A percentile compares a stretch with the other conserved stretches of the same genome.
These are phyloP conservation scores for Dalbergia cochinchinensis DNA, from an alignment of 306 rosid species.

Conservation along the genomic window DNA sequence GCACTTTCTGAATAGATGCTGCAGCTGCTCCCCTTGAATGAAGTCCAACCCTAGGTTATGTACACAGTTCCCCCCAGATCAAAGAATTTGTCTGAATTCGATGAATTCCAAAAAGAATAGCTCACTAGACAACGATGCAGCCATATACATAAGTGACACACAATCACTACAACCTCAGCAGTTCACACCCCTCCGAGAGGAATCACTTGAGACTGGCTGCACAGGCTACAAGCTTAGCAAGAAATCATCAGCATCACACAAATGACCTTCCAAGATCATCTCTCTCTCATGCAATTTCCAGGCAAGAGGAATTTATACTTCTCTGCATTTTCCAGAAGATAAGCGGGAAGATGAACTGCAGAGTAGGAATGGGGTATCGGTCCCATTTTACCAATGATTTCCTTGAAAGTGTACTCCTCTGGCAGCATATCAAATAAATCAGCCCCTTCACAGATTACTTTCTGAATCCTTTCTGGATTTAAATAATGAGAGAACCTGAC, in stretches of 20 bases:
- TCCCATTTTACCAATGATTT: constrained; percentile 97
- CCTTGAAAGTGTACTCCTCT: constrained; percentile 96
- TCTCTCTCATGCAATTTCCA: constrained; percentile 84
- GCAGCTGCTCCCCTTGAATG: constrained; percentile 58
- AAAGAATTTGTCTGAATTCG: constrained; percentile 60
- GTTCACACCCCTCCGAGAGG: constrained; percentile 55
- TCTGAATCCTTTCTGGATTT: constrained; percentile 79
- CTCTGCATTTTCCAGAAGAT: constrained; percentile 82
- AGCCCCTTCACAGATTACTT: constrained; percentile 79
- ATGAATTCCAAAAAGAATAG: constrained; percentile 71
- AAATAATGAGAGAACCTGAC: constrained; percentile 85
- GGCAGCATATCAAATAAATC: constrained; percentile 98
- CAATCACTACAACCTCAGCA: constrained; percentile 55
- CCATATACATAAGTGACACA: constrained; percentile 50
- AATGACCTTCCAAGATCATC: constrained; percentile 50
- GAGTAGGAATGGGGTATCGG: constrained; percentile 96
- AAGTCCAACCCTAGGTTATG: constrained; percentile 65
- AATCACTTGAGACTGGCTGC: constrained; percentile 56
- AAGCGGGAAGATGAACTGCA: constrained; percentile 95
- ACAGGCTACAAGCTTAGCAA: constrained; percentile 56
- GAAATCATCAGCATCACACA: constrained; percentile 42
- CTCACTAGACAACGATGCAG: constrained; percentile 58
- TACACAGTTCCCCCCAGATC: constrained; percentile 67
- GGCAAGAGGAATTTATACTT: constrained; percentile 89
- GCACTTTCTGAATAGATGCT: constrained; percentile 40